These are phyloP conservation scores for Metschnikowia kunwiensis DNA, from an alignment of 805 yeast species.

Conservation along the genomic window DNA sequence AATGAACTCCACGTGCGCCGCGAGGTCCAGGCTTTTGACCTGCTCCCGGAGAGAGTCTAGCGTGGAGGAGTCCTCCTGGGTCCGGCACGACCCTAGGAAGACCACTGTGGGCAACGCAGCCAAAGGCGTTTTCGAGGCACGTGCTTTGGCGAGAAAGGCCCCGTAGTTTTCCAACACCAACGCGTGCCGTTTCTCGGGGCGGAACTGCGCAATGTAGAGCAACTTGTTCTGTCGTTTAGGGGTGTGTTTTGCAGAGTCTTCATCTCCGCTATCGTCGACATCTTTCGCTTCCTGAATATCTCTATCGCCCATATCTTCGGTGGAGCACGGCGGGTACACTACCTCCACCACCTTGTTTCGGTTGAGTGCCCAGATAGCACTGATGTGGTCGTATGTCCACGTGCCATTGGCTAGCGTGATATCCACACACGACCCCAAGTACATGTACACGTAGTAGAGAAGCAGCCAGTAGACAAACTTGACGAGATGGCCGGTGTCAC, in stretches of 20 bases:
- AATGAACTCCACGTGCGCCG: constrained; percentile 49
- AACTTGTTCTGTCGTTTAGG: constrained; percentile 35
- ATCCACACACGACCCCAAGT: constrained; percentile 64
- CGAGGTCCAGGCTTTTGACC: constrained; percentile 31
- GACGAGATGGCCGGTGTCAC: constrained; percentile 29
- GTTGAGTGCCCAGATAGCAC: constrained; percentile 56
- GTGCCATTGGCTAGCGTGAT: constrained; percentile 77
- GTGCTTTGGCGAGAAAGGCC: constrained; percentile 39
- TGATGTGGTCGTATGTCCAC: constrained; percentile 85
- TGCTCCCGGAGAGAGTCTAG: constrained; percentile 48
- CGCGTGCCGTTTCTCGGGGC: constrained; percentile 91
- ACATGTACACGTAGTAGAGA: constrained; percentile 60
- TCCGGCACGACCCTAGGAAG: constrained; percentile 82
- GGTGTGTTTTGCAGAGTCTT: constrained; percentile 10
- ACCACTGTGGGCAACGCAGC: constrained; percentile 52
- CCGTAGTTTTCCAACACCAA: constrained; percentile 65
- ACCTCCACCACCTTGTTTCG: constrained; percentile 35
- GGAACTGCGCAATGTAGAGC: constrained; percentile 82
- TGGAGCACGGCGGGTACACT: constrained; percentile 88
- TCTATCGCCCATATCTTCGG: constrained; percentile 41
- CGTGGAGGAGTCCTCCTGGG: constrained; percentile 57
- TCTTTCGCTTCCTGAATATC: not conserved
- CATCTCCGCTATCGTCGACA: no score
- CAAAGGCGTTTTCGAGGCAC: constrained; percentile 19
- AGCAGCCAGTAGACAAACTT: constrained; percentile 66